Evolutionary conservation across 2,329 filamentous ascomycete genomes (phyloP), one percentile per base, ranked within the genome.

Genomic region (Arthrobotrys musiformis): DNA sequence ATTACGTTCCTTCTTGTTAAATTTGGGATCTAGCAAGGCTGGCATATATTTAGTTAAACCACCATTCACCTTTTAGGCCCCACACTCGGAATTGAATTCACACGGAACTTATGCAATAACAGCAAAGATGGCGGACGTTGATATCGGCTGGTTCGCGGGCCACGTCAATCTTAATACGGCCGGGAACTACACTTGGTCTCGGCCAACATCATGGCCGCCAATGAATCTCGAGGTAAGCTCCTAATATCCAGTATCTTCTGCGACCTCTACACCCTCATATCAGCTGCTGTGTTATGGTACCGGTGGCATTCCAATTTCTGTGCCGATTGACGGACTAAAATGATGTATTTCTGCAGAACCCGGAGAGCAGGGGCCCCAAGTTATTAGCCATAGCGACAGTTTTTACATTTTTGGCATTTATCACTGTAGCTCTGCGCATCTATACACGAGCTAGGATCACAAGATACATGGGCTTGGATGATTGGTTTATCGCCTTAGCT

Each of bases 381-480:
- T 42, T 69, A 1, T 9, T 76, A 13, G 33, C 44, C 0, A 33
- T 76, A 58, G 30, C 52, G 6, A 48, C 64, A 1, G 28, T 56
- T 26, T 63, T 76, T 19, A 69, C 63, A 1, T 6, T 3, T 13
- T 4, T 68, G n/a, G 70, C 70, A 2, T 46, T 63, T 11, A 40
- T 58, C 17, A 69, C 58, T 24, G 70, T 76, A 3, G 28, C 58
- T 17, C 42, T 76, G 19, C 50, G 70, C 19, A 13, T 76, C 11
- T 76, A 76, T 30, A 69, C 70, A 6, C 26, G 70, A 17, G 40
- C 26, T 11, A 35, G 46, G 13, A 64, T 76, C 28, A 76, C 56
- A 13, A 69, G 52, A 19, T 76, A 76, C 33, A 58, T 69, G 58
- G 70, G 70, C 13, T 76, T 63, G 73, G 73, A 77, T 56, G 73